Evolutionary conservation across 768 basidiomycete genomes (phyloP), one percentile per base, ranked within the genome.

Genomic region (Candolleomyces aberdarensis): DNA sequence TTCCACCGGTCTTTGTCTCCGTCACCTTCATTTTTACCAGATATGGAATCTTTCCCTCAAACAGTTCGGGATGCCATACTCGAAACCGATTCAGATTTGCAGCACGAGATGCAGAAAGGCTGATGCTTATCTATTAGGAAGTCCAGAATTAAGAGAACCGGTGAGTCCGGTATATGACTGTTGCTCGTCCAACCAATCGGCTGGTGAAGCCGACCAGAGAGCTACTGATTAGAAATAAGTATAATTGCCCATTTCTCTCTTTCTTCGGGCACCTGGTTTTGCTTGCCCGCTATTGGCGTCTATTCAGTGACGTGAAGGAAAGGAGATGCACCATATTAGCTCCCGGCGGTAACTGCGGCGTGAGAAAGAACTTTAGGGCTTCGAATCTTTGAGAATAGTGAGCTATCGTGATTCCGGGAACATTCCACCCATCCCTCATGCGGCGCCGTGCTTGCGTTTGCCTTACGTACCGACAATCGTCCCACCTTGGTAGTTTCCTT

Each of bases 301-400:
- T 26, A 10, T 22, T 5, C 29, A 39, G 22, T 61, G 59, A 15
- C 49, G 5, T 31, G 46, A 39, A 14, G 65, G 61, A 57, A 51
- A 67, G 31, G 11, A 54, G 52, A 54, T 39, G 52, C 44, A 20
- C 52, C 20, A 5, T 13, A n/a, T 54, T 54, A 54, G 56, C 60
- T 57, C 61, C 58, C 31, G 60, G 60, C 60, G 60, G 60, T 54
- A 61, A 56, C 60, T 61, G 60, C 54, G 60, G 60, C 60, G 60
- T 60, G 59, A 9, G 50, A 56, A 56, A 31, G 44, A 47, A 54
- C 46, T 56, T 32, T 54, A 22, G 32, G 32, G 48, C 32, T 55
- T 61, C 39, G 60, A 61, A 54, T 22, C 29, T n/a, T n/a, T 4
- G 32, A 32, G 29, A 13, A 26, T 14, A 52, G 20, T 11, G 8